Base-by-base conservation (phyloP, 106 monocot species). In the Allium cepa region DNA sequence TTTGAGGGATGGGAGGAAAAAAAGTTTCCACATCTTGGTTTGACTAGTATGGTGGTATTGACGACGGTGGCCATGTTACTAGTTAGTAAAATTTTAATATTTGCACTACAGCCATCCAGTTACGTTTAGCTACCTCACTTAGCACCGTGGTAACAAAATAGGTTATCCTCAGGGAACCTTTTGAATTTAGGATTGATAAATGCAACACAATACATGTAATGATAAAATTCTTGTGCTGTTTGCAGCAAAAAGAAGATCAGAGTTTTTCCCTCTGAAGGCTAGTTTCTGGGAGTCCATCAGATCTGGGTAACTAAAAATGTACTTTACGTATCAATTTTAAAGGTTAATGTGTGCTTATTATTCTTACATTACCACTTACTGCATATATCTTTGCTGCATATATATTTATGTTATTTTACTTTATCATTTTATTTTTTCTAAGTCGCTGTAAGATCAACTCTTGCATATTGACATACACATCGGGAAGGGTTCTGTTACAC, bases 271-370 rank as follows among this genome's bases (percentile, higher is more conserved):
- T 46, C 69, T 87, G 68, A 92, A 67, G 73, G 91, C 91, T 69
- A 75, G 76, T 57, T 85, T 92, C 60, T 92, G 91, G 91, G 91
- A 92, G 78, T 92, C 91, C 56, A 82, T 92, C 56, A 84, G 75
- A 87, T 85, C 87, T 70, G 84, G 87, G 91, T 92, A 85, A 84
- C 58, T 76, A 49, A 72, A 78, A 68, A 71, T 71, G 71, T 74
- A 65, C 77, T 71, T 76, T 14, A 63, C 63, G 59, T 74, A 52
- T 6, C 47, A 28, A 11, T 14, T 73, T 9, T 26, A 9, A 14
- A 22, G 22, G 22, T 22, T 46, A 27, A 8, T 72, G 50, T 8
- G 47, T 50, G n/a, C 47, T 52, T 26, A 56, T 45, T 28, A 67
- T 53, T 67, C 16, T 53, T 55, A 53, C 16, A 7, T 55, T 9